Evolutionary conservation across 139 green algal species (phyloP).

Genomic region (Tetraselmis striata): DNA sequence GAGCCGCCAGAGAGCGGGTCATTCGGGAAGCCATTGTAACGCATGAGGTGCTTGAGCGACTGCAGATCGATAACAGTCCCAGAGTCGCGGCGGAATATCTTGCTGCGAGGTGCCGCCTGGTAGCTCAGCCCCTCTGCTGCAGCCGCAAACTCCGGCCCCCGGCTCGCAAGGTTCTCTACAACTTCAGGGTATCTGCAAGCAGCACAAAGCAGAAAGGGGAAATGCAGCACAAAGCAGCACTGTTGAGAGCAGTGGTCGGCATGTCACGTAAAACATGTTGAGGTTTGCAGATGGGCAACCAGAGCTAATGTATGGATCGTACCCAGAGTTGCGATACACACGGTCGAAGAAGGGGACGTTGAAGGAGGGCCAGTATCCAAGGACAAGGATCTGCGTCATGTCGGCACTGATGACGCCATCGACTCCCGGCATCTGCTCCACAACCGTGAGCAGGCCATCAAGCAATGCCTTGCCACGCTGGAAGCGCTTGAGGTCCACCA

Average conservation of each 20-base stretch:
- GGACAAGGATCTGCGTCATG: slow-evolving; percentile 37
- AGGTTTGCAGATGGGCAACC: too few relatives aligned
- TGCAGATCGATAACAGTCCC: slow-evolving; percentile 32
- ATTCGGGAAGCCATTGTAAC: slow-evolving; percentile 51
- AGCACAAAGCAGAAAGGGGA: too few relatives aligned
- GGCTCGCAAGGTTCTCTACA: slow-evolving; percentile 1
- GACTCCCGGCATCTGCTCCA: slow-evolving; percentile 61
- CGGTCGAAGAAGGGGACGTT: slow-evolving; percentile 66
- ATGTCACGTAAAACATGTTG: too few relatives aligned
- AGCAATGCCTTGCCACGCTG: slow-evolving; percentile 26
- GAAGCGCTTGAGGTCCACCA: slow-evolving; percentile 70
- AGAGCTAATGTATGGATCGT: too few relatives aligned
- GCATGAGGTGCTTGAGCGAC: slow-evolving; percentile 50
- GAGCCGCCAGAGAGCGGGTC: slow-evolving; percentile 32
- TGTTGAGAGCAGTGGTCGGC: too few relatives aligned
- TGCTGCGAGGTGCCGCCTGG: slow-evolving; percentile 45
- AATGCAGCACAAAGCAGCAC: too few relatives aligned
- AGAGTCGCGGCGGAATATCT: slow-evolving; percentile 61
- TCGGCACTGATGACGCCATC: slow-evolving; percentile 19
- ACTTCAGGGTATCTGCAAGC: slow-evolving; percentile 42
- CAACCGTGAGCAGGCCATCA: slow-evolving; percentile 53
- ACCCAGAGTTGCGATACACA: slow-evolving; percentile 10
- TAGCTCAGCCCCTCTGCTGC: slow-evolving; percentile 42
- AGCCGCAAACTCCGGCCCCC: slow-evolving; percentile 35
- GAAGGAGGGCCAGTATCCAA: slow-evolving; percentile 64